Evolutionary conservation across 1,284 basidiomycete genomes (phyloP).

Genomic region (Boletus albobrunnescens): DNA sequence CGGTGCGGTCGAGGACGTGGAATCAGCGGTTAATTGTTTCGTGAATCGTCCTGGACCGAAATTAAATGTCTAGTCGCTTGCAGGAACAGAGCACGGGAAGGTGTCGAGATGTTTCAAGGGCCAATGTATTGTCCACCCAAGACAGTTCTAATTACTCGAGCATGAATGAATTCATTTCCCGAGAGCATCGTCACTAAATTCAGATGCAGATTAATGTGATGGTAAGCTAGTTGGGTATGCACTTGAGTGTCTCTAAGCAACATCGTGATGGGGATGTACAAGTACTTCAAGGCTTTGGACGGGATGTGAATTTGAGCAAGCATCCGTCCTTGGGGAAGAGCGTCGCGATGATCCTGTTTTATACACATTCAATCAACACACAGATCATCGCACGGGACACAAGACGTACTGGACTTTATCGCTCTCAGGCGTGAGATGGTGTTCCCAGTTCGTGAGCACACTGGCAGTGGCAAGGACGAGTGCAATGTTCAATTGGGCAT

Average conservation of each 20-base stretch:
- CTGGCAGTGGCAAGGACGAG: slow-evolving; percentile 84
- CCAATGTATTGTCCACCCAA: no score
- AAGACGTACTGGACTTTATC: slow-evolving; percentile 76
- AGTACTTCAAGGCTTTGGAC: slow-evolving; percentile 31
- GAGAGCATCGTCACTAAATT: not conserved
- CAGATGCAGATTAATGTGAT: slow-evolving; percentile 14
- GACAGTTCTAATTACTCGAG: no score
- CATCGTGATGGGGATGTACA: not conserved
- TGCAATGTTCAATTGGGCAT: slow-evolving; percentile 90
- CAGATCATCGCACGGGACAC: not conserved
- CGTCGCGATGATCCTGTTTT: slow-evolving; percentile 78
- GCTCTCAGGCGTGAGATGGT: slow-evolving; percentile 76
- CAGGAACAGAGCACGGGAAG: no score
- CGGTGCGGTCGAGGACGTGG: no score
- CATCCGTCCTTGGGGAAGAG: slow-evolving; percentile 95
- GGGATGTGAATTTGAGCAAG: slow-evolving; percentile 71
- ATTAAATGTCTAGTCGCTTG: no score
- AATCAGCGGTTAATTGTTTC: no score
- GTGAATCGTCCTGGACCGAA: no score
- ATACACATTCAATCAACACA: slow-evolving; percentile 1
- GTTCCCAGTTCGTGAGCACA: slow-evolving; percentile 84
- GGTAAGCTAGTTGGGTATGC: slow-evolving; percentile 8
- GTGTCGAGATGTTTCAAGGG: no score
- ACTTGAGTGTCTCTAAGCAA: not conserved
- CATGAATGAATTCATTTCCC: not conserved